Percentiles rank a stretch among this genome's conserved stretches.
Evolutionary conservation across 805 yeast genomes (phyloP).

Genomic region (Trichomonascus vanleenenianus): DNA sequence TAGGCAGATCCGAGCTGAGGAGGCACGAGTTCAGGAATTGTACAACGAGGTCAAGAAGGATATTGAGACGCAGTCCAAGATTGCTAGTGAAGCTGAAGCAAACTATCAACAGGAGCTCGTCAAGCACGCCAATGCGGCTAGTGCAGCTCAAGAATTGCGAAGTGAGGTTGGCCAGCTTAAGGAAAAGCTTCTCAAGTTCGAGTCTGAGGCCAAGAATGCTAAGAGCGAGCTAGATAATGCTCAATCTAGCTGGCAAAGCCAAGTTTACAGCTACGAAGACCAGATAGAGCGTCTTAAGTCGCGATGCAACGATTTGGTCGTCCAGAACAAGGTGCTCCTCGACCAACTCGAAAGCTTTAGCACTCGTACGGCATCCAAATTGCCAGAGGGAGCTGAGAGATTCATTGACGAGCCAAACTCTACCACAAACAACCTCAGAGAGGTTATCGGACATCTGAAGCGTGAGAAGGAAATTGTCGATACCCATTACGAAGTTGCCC

Average conservation of each 20-base stretch:
- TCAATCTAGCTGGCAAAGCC: slow-evolving; percentile 40
- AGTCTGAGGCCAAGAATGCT: slow-evolving; percentile 26
- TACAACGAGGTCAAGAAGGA: slow-evolving; percentile 28
- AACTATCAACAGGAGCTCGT: slow-evolving; percentile 50
- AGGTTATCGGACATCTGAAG: slow-evolving; percentile 55
- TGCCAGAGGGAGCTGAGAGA: slow-evolving; percentile 6
- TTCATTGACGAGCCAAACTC: neutral
- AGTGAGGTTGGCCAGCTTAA: slow-evolving; percentile 27
- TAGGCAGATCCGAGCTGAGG: slow-evolving; percentile 22
- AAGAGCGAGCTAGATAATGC: slow-evolving; percentile 30
- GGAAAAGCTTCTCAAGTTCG: slow-evolving; percentile 22
- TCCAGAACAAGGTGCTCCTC: slow-evolving; percentile 62
- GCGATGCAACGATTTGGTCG: slow-evolving; percentile 47
- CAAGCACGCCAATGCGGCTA: slow-evolving; percentile 45
- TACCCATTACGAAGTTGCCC: slow-evolving; percentile 44
- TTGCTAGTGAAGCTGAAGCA: slow-evolving; percentile 42
- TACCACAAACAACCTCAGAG: slow-evolving; percentile 28
- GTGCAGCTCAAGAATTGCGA: slow-evolving; percentile 35
- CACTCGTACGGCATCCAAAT: neutral
- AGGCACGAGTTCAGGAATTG: slow-evolving; percentile 27
- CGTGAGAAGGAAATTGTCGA: slow-evolving; percentile 68
- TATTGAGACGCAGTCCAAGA: slow-evolving; percentile 37
- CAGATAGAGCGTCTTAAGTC: slow-evolving; percentile 39
- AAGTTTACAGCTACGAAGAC: slow-evolving; percentile 36
- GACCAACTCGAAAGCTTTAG: slow-evolving; percentile 50